Base-by-base conservation (phyloP, 306 rosid species). In the Citrullus amarus region DNA sequence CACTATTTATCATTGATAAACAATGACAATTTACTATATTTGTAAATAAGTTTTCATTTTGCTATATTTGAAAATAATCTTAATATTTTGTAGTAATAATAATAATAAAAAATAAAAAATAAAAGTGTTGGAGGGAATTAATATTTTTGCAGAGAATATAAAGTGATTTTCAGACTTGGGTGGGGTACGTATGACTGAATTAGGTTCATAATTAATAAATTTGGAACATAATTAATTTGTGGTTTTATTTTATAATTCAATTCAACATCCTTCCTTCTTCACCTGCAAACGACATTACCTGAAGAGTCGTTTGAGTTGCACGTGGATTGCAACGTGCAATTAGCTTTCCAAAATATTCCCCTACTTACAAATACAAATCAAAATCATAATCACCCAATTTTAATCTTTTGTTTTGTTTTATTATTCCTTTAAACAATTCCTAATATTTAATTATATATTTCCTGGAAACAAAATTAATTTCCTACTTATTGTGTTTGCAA, bases 261-360 rank as follows among this genome's bases (percentile, higher is more conserved):
- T 22, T 22, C 22, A 22, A 22, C 22, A 38, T 65, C 25, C 72
- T 36, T 65, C 72, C n/a, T 16, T 53, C 18, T 65, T 65, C 81
- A 80, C 77, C 60, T 80, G 81, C 57, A 54, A 71, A 76, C 38
- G 77, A 63, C 41, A 63, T 59, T 59, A 59, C 66, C 66, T 59
- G 66, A 59, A 25, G 66, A 25, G 38, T 59, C 15, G 67, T 60
- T 60, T 6, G 18, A 60, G 67, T 60, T 60, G 67, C 67, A 60
- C 67, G 67, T 60, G 67, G 18, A 60, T 25, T 28, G 67, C 70
- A 59, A n/a, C 69, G 76, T 79, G 76, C 83, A 76, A 83, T 55
- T 84, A 84, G 74, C 82, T 71, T 84, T 84, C 86, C 86, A 60
- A 84, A 72, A 84, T 84, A 84, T 84, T 84, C 86, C 76, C 84